phyloP scores from a whole-genome alignment of 768 basidiomycete species.

The Mycena metata region DNA sequence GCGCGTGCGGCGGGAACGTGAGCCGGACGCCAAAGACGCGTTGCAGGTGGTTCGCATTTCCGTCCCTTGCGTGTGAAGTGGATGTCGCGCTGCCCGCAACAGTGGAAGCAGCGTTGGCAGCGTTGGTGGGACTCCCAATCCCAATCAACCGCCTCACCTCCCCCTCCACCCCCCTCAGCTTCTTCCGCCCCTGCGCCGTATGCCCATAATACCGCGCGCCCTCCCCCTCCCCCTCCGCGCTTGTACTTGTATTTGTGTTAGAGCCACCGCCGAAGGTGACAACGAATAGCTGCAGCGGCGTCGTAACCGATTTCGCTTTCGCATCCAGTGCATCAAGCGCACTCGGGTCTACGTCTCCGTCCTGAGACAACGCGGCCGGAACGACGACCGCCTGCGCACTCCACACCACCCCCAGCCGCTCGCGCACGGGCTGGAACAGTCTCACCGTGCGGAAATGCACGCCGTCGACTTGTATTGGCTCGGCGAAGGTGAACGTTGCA shows the following conservation, averaged over 20 bases:
- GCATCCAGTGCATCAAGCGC: too few species aligned
- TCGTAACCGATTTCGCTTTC: too few species aligned
- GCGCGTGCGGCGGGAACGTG: conserved; percentile 55
- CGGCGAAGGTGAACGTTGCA: conserved; percentile 74
- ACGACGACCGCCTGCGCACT: conserved; percentile 84
- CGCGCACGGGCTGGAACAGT: conserved; percentile 80
- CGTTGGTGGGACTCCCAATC: too few species aligned
- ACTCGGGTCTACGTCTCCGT: too few species aligned
- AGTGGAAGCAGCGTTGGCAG: too few species aligned
- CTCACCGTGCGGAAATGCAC: conserved; percentile 74
- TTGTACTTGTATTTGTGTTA: too few species aligned
- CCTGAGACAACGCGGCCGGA: conserved; percentile 59
- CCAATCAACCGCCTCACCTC: conserved; percentile 75
- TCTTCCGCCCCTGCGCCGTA: conserved; percentile 75
- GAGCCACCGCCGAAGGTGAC: conserved; percentile 62
- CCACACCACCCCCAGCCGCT: conserved; percentile 75
- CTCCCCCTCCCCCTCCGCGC: conserved; percentile 27
- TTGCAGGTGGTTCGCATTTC: conserved; percentile 66
- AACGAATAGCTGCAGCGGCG: conserved; percentile 78
- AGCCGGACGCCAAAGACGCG: conserved; percentile 78
- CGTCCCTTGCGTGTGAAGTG: too few species aligned
- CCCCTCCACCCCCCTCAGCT: conserved; percentile 73
- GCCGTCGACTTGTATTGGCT: conserved; percentile 70
- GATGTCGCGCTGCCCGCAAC: too few species aligned
- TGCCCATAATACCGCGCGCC: conserved; percentile 72